Percentiles rank a stretch among this genome's conserved stretches.
These are phyloP conservation scores for Exophiala aquamarina DNA, from an alignment of 2,329 filamentous ascomycete genomes.

Conservation along the genomic window DNA sequence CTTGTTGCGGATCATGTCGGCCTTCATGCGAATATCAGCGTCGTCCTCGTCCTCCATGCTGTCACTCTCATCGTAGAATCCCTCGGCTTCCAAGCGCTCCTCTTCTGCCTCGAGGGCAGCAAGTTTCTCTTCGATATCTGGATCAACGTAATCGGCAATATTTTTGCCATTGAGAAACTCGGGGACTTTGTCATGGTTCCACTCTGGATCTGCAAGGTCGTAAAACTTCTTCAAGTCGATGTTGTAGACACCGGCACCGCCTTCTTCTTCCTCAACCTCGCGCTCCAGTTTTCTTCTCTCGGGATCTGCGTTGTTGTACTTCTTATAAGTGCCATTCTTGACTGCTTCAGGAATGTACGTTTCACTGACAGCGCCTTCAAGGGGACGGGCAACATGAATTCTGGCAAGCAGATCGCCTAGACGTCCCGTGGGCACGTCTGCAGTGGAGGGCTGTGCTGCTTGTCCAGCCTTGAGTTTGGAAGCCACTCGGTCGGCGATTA, in stretches of 20 bases:
- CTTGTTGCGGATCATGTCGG: slow-evolving; percentile 94
- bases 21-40: slow-evolving; percentile 84
- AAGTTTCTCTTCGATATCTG: slow-evolving; percentile 92
- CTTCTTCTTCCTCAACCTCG: slow-evolving; percentile 87
- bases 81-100: slow-evolving; percentile 84
- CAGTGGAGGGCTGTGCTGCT: slow-evolving; percentile 76
- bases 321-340: slow-evolving; percentile 66
- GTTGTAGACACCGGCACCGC: slow-evolving; percentile 93
- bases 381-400: slow-evolving; percentile 95
- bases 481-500: slow-evolving; percentile 88
- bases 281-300: slow-evolving; percentile 75
- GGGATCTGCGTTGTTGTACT: slow-evolving; percentile 90
- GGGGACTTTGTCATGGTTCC: slow-evolving; percentile 95
- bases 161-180: slow-evolving; percentile 96
- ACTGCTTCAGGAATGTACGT: slow-evolving; percentile 85
- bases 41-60: slow-evolving; percentile 86
- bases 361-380: slow-evolving; percentile 75
- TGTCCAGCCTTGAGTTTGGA: slow-evolving; percentile 92
- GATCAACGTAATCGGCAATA: slow-evolving; percentile 94
- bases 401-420: slow-evolving; percentile 87
- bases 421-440: slow-evolving; percentile 74
- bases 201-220: slow-evolving; percentile 80
- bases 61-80: slow-evolving; percentile 86
- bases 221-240: slow-evolving; percentile 90
- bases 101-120: slow-evolving; percentile 92